A percentile compares a stretch with the other conserved stretches of the same genome.
Evolutionary conservation across 257 asterid genomes (phyloP).

Genomic region (Gynochthodes officinalis): DNA sequence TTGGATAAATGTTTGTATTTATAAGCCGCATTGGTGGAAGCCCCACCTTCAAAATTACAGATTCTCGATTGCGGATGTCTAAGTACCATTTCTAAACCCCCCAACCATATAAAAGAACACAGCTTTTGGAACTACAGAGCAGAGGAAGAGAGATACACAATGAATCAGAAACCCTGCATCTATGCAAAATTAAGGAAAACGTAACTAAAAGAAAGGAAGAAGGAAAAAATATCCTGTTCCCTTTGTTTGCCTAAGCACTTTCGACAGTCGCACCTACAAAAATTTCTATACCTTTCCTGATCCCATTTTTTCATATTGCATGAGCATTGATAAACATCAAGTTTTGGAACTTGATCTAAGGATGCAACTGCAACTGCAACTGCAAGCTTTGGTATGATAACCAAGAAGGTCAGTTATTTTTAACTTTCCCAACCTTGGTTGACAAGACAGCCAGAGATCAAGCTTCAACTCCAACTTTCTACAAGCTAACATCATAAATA

Average conservation of each 20-base stretch:
- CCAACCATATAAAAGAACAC: conserved; percentile 30
- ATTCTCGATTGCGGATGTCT: conserved; percentile 35
- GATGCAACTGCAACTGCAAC: conserved; percentile 7
- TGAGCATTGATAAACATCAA: conserved; percentile 12
- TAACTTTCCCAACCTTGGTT: not conserved
- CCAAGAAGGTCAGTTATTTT: conserved; percentile 9
- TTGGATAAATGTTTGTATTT: conserved; percentile 15
- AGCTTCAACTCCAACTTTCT: conserved; percentile 13
- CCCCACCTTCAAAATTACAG: conserved; percentile 52
- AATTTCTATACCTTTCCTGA: conserved; percentile 37
- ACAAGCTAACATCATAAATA: conserved; percentile 2
- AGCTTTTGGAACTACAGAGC: conserved; percentile 21
- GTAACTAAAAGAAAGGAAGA: conserved; percentile 1
- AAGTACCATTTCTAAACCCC: conserved; percentile 37
- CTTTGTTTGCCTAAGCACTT: conserved; percentile 41
- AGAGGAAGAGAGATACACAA: conserved; percentile 39
- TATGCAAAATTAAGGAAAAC: conserved; percentile 35
- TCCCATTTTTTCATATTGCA: conserved; percentile 8
- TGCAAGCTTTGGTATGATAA: not conserved
- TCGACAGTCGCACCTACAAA: conserved; percentile 57
- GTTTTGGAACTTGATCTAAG: conserved; percentile 14
- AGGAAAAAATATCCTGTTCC: conserved; percentile 24
- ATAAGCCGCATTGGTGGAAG: conserved; percentile 40
- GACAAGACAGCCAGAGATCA: conserved; percentile 2
- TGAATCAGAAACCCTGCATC: conserved; percentile 50